Conservation (phyloP, 2,329 filamentous ascomycete species). For the Clonostachys chloroleuca region DNA sequence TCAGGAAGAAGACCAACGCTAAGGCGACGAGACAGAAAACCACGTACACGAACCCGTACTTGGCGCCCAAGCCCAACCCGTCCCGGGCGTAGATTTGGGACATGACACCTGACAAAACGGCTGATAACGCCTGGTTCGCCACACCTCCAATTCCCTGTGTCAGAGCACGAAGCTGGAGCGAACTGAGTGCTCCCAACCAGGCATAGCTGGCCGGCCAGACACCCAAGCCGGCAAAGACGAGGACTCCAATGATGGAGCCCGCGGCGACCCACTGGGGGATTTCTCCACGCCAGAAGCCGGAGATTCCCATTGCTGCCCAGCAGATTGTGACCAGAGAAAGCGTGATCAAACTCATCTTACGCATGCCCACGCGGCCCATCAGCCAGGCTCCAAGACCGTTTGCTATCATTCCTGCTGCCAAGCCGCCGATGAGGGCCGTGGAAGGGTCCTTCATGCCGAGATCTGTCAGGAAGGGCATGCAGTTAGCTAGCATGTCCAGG, state of each 20-base stretch:
- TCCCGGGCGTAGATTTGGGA: no score
- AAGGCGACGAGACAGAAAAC: no score
- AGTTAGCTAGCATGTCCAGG: conserved; percentile 33
- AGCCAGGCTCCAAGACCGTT: conserved; percentile 38
- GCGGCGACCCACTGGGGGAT: neutral
- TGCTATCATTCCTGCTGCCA: conserved; percentile 35
- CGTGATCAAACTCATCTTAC: conserved; percentile 27
- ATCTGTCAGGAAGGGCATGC: conserved; percentile 31
- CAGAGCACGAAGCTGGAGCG: conserved; percentile 1
- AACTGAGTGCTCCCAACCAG: conserved; percentile 22
- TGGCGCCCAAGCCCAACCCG: no score
- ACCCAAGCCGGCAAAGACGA: conserved; percentile 32
- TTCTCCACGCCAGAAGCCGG: conserved; percentile 17
- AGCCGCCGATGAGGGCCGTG: conserved; percentile 37
- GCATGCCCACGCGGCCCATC: conserved; percentile 30
- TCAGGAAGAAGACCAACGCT: no score
- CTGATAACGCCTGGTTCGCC: no score
- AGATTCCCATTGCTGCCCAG: conserved; percentile 41
- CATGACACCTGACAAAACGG: no score
- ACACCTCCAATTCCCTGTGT: no score
- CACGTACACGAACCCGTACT: no score
- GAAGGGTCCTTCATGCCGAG: conserved; percentile 28
- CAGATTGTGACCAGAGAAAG: conserved; percentile 22
- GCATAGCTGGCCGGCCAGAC: conserved; percentile 35
- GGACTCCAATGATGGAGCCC: neutral